Percentiles rank a stretch among this genome's conserved stretches.
Conservation (phyloP, 2,329 filamentous ascomycete genomes). For the Neodidymelliopsis sp. region DNA sequence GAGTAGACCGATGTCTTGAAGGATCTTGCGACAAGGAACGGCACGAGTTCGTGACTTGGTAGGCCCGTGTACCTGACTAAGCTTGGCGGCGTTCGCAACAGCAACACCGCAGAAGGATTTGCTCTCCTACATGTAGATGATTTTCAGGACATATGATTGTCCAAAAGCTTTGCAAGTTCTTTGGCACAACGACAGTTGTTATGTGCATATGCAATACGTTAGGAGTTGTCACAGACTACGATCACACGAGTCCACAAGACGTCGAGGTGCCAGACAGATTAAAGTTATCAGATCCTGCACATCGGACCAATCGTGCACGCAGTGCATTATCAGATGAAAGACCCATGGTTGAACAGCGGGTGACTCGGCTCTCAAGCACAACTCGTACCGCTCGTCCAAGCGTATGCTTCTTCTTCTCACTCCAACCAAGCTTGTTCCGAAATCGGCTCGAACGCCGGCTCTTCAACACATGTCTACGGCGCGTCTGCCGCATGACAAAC, state of each 20-base stretch:
- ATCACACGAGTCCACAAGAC: not conserved
- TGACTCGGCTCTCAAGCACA: slow-evolving; percentile 8
- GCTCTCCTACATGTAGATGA: too few species aligned
- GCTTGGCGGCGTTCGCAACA: not conserved
- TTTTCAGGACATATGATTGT: not conserved
- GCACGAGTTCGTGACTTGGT: not conserved
- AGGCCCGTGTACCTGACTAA: slow-evolving; percentile 16
- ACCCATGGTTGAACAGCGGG: slow-evolving; percentile 4
- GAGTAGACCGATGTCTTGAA: not conserved
- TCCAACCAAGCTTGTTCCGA: slow-evolving; percentile 10
- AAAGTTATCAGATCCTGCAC: slow-evolving; percentile 18
- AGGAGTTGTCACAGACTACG: not conserved
- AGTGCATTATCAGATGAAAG: slow-evolving; percentile 20
- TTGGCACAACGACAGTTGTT: not conserved
- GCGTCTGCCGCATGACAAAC: slow-evolving; percentile 13
- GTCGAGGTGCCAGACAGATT: not conserved
- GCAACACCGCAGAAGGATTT: too few species aligned
- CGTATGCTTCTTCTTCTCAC: not conserved
- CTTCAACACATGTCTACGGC: slow-evolving; percentile 1
- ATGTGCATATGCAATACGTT: not conserved
- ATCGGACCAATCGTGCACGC: slow-evolving; percentile 5
- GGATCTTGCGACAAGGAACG: slow-evolving; percentile 7
- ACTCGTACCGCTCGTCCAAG: not conserved
- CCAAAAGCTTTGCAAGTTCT: not conserved
- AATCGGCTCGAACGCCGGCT: slow-evolving; percentile 4